Conservation (phyloP, 192 early-diverging fungal species). For the Backusella macrospora region DNA sequence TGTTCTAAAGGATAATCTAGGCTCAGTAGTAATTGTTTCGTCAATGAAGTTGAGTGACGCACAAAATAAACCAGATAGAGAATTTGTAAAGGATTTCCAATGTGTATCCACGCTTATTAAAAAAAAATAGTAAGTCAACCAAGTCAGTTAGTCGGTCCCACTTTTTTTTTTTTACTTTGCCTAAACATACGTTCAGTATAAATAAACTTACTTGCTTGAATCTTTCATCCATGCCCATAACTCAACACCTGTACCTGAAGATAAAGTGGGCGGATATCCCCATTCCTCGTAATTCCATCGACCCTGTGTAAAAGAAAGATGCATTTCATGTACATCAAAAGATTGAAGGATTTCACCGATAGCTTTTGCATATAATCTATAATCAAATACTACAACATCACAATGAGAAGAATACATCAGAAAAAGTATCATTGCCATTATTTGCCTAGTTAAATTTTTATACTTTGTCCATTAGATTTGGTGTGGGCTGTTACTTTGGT, state of each 20-base stretch:
- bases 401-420: not conserved
- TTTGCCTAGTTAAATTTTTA: not conserved
- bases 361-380: conserved; percentile 79
- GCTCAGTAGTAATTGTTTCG: conserved; percentile 68
- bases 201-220: conserved; percentile 19
- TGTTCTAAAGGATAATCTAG: conserved; percentile 55
- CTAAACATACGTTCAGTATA: not conserved
- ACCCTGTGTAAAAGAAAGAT: conserved; percentile 91
- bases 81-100: conserved; percentile 90
- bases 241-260: conserved; percentile 79
- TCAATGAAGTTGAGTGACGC: conserved; percentile 96
- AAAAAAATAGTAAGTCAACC: not conserved
- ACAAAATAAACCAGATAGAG: conserved; percentile 93
- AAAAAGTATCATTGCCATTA: not conserved
- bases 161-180: not conserved
- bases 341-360: conserved; percentile 81
- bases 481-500: conserved; percentile 41
- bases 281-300: conserved; percentile 81
- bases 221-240: conserved; percentile 66
- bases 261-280: conserved; percentile 64
- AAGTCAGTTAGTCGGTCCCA: not conserved
- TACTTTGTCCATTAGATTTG: conserved; percentile 20
- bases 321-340: conserved; percentile 78
- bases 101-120: conserved; percentile 61
- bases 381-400: conserved; percentile 59